Conservation (phyloP, 202 grass and related monocot species). For the Saccharum hybrid region DNA sequence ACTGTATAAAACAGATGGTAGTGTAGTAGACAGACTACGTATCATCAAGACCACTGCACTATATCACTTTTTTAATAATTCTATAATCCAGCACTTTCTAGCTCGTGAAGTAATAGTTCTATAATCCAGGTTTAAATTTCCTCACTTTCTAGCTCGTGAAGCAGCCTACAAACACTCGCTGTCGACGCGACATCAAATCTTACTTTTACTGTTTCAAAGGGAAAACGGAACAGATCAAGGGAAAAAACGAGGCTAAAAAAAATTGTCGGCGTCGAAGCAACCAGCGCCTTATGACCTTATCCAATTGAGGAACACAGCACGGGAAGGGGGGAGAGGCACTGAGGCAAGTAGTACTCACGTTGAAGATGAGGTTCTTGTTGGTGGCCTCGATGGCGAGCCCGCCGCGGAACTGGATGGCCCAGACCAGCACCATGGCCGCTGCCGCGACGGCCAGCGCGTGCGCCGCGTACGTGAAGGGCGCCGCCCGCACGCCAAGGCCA, state of each 20-base stretch:
- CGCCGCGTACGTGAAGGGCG: slow-evolving; percentile 75
- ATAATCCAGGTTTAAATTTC: background rate
- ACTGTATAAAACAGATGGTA: too few species aligned
- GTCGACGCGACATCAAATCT: background rate
- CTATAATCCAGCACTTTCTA: background rate
- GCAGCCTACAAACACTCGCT: background rate
- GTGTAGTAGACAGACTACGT: too few species aligned
- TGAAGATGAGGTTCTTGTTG: slow-evolving; percentile 99
- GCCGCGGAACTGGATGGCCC: slow-evolving; percentile 81
- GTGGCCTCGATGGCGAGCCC: slow-evolving; percentile 73
- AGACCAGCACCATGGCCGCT: slow-evolving; percentile 79
- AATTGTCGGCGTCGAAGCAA: background rate
- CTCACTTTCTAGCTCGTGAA: background rate
- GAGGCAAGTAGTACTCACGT: slow-evolving; percentile 47
- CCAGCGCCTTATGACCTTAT: background rate
- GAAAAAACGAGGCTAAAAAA: background rate
- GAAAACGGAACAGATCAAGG: background rate
- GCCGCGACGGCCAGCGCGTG: slow-evolving; percentile 67
- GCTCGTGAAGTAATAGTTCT: too few species aligned
- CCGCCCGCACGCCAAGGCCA: slow-evolving; percentile 58
- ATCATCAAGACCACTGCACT: background rate
- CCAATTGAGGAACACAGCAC: background rate
- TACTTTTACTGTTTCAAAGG: slow-evolving; percentile 6
- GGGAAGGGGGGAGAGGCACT: background rate
- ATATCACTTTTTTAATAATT: background rate